phyloP scores from a whole-genome alignment of 208 protist genomes.

The Tritrichomonas foetus region DNA sequence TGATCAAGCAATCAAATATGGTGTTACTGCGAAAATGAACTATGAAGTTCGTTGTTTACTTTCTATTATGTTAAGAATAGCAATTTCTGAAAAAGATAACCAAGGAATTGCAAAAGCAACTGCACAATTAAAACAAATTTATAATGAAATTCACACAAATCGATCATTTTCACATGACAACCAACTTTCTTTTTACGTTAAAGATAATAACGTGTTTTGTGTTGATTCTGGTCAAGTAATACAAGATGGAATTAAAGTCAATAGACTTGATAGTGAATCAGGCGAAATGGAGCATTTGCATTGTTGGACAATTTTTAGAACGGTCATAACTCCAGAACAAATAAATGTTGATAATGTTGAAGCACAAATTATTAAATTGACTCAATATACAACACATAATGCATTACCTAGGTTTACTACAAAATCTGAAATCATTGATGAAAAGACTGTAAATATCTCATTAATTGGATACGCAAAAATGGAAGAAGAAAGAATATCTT shows the following conservation, averaged over 20 bases:
- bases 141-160: not conserved
- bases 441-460: not conserved
- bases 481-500: not conserved
- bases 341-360: not conserved
- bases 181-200: not conserved
- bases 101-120: not conserved
- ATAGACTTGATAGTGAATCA: not conserved
- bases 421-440: not conserved
- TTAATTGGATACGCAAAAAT: not conserved
- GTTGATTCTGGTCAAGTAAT: not conserved
- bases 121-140: not conserved
- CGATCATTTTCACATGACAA: not conserved
- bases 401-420: not conserved
- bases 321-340: not conserved
- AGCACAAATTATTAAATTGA: not conserved
- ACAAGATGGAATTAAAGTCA: not conserved
- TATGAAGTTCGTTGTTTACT: not conserved
- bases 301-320: not conserved
- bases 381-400: not conserved
- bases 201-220: not conserved
- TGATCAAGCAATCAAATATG: not conserved
- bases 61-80: slow-evolving; percentile 6
- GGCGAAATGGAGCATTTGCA: not conserved
- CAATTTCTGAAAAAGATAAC: not conserved
- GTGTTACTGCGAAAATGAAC: not conserved